A percentile compares a stretch with the other conserved stretches of the same genome.
Conservation (phyloP, 1,284 basidiomycete genomes). For the Trichosporon sp. region DNA sequence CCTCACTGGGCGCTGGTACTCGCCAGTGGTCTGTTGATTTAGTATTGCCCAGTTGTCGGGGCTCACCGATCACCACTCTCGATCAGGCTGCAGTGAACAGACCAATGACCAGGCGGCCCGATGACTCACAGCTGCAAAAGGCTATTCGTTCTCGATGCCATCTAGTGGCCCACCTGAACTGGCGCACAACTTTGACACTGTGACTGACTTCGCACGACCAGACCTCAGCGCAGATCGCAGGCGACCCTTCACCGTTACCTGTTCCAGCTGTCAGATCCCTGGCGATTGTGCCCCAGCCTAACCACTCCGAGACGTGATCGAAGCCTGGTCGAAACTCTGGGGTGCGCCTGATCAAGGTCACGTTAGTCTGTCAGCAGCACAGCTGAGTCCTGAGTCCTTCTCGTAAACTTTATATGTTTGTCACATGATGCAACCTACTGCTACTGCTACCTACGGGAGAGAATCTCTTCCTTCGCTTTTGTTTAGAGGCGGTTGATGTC, state of each 20-base stretch:
- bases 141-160: no score
- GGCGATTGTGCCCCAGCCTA: no score
- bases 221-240: not conserved
- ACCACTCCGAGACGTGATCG: not conserved
- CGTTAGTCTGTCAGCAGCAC: no score
- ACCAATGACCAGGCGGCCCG: no score
- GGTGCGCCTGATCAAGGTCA: no score
- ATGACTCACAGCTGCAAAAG: no score
- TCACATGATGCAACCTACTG: constrained; percentile 6
- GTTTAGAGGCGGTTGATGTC: constrained; percentile 57
- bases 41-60: no score
- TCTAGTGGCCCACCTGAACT: no score
- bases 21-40: not conserved
- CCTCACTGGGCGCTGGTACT: not conserved
- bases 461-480: not conserved
- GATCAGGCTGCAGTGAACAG: no score
- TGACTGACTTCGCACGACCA: not conserved
- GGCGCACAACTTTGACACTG: no score
- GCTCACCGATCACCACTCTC: no score
- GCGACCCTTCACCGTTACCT: not conserved
- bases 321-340: not conserved
- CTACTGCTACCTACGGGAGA: constrained; percentile 2
- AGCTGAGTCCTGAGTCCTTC: not conserved
- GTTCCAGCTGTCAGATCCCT: not conserved
- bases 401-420: not conserved